Evolutionary conservation across 345 rosid species (phyloP).

Genomic region (Rubroshorea leprosula): DNA sequence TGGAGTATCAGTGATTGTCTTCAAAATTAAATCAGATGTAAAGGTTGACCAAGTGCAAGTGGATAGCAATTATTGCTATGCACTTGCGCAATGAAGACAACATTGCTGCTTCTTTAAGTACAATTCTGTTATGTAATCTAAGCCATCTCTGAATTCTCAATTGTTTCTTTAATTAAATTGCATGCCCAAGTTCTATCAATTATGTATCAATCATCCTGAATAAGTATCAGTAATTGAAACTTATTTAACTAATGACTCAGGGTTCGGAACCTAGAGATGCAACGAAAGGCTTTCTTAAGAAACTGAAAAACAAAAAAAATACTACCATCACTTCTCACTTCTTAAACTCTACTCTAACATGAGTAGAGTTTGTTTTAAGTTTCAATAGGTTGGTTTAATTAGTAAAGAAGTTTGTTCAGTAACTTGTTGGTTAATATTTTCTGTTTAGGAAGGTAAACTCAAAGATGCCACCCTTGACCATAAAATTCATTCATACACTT

Average conservation of each 20-base stretch:
- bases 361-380: no score
- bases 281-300: neutral
- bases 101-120: conserved; percentile 9
- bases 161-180: conserved; percentile 2
- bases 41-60: conserved; percentile 1
- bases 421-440: no score
- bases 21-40: neutral
- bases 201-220: conserved; percentile 7
- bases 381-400: no score
- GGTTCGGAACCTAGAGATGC: neutral
- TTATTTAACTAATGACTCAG: neutral
- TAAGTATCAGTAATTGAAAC: conserved; percentile 8
- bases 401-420: no score
- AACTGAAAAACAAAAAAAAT: neutral
- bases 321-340: no score
- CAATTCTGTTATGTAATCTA: conserved; percentile 11
- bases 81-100: neutral
- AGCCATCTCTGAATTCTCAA: neutral
- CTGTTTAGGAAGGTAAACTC: no score
- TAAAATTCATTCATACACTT: neutral
- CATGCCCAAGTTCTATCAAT: conserved; percentile 6
- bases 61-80: neutral
- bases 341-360: no score
- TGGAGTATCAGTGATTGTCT: neutral
- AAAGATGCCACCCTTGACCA: no score